Base-by-base conservation (phyloP, 306 rosid genomes). In the Carpinus fangiana region DNA sequence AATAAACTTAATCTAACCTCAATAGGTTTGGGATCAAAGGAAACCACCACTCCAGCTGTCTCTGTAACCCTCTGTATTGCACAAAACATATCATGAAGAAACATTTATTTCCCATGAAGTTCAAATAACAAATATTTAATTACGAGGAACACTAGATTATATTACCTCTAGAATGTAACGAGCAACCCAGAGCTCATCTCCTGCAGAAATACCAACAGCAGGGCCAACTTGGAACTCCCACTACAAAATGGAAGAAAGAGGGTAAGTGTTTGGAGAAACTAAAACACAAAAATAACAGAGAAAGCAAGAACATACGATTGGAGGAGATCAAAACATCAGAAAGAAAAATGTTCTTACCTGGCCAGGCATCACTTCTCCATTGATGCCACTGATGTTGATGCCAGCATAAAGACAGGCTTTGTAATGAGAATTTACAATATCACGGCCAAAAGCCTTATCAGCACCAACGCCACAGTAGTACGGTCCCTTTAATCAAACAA, bases 291-390 rank as follows among this genome's bases (percentile, higher is more conserved):
- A 60, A 0, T 10, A 64, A 28, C 26, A 75, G 60, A 67, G 65
- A 36, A 13, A 11, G 53, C 0, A 80, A 72, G 57, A 2, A 8
- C 52, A 74, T 9, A 46, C 50, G 51, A 61, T 43, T 20, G 10
- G 56, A 45, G 26, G 16, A 10, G 72, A 66, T 41, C 47, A 66
- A 66, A 34, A 41, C 51, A 66, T 6, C 7, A 41, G 14, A 18
- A 41, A 1, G 3, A 4, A n/a, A 1, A 75, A 16, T 11, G n/a
- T 36, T 12, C 67, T 65, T 34, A 88, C 94, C 90, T 90, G 94
- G 52, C 92, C 94, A 56, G 94, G 92, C 94, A 90, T 90, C 51
- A 90, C 92, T 78, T 90, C 94, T 53, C 88, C 94, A 81, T 90
- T 90, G 84, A 88, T 88, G 73, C 94, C 94, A 77, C 94, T 84